Evolutionary conservation across 805 yeast genomes (phyloP).

Genomic region (Spathaspora hagerdaliae): DNA sequence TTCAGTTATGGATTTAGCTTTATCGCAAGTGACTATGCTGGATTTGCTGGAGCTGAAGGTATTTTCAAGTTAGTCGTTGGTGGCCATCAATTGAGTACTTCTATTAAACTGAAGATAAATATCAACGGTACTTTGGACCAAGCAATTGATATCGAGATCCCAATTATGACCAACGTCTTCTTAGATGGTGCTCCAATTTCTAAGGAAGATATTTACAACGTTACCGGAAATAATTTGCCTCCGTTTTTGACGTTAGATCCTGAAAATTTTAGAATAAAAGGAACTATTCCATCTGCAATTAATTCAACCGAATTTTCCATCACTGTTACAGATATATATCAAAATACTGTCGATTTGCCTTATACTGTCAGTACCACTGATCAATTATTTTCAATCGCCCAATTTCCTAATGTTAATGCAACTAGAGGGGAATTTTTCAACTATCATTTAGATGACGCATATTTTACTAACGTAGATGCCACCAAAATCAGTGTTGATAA

Average conservation of each 20-base stretch:
- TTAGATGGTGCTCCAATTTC: constrained; percentile 57
- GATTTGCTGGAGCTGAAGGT: constrained; percentile 68
- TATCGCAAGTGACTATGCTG: constrained; percentile 75
- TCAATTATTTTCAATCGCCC: constrained; percentile 52
- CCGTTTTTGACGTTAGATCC: constrained; percentile 44
- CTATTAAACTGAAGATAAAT: constrained; percentile 49
- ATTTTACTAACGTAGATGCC: constrained; percentile 50
- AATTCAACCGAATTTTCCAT: constrained; percentile 47
- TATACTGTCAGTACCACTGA: constrained; percentile 53
- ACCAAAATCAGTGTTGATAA: constrained; percentile 46
- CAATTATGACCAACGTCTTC: constrained; percentile 55
- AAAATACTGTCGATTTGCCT: constrained; percentile 55
- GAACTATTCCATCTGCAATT: constrained; percentile 50
- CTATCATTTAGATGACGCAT: constrained; percentile 35
- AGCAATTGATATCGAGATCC: constrained; percentile 52
- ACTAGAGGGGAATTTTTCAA: constrained; percentile 60
- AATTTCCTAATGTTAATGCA: constrained; percentile 60
- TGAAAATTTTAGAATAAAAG: constrained; percentile 41
- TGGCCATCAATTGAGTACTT: constrained; percentile 77
- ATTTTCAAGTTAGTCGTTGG: constrained; percentile 77
- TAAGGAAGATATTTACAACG: constrained; percentile 49
- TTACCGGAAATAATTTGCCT: constrained; percentile 54
- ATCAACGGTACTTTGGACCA: constrained; percentile 68
- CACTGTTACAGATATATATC: constrained; percentile 54
- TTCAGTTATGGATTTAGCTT: constrained; percentile 62